A percentile compares a stretch with the other conserved stretches of the same genome.
Evolutionary conservation across 2,329 filamentous ascomycete species (phyloP).

Genomic region (Beauveria sp.): DNA sequence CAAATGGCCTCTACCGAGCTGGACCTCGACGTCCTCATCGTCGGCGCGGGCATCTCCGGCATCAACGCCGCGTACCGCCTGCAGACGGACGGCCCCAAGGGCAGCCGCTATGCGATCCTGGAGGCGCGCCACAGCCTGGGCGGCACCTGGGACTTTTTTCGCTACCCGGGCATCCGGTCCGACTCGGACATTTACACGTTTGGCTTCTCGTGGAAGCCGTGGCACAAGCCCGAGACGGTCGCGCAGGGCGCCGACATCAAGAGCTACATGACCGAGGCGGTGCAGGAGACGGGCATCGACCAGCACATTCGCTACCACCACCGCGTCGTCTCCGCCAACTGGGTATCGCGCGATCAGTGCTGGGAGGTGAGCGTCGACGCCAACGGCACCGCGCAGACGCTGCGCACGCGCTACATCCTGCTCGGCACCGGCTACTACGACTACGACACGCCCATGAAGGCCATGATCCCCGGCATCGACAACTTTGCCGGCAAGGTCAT

Average conservation of each 20-base stretch:
- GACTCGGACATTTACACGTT: conserved; percentile 56
- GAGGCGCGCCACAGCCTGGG: conserved; percentile 60
- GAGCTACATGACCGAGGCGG: conserved; percentile 46
- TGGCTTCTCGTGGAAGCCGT: conserved; percentile 63
- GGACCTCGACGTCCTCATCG: conserved; percentile 48
- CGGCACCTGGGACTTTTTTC: conserved; percentile 74
- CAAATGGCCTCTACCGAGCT: not conserved
- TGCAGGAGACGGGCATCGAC: conserved; percentile 43
- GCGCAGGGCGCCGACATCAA: conserved; percentile 45
- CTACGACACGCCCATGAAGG: conserved; percentile 50
- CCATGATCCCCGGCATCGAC: conserved; percentile 36
- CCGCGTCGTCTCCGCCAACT: conserved; percentile 41
- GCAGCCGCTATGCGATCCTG: conserved; percentile 56
- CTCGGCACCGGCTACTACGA: conserved; percentile 60
- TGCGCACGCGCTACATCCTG: conserved; percentile 44
- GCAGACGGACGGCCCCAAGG: conserved; percentile 46
- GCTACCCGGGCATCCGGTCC: conserved; percentile 63
- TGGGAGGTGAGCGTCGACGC: conserved; percentile 38
- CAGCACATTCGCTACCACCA: conserved; percentile 46
- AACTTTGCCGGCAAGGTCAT: conserved; percentile 38
- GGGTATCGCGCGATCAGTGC: conserved; percentile 43
- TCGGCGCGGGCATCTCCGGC: conserved; percentile 68
- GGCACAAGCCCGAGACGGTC: conserved; percentile 46
- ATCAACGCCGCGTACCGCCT: conserved; percentile 67
- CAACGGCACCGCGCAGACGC: conserved; percentile 20